Conservation (phyloP, 1,284 basidiomycete genomes). For the Sporisorium iseilematis-ciliati region DNA sequence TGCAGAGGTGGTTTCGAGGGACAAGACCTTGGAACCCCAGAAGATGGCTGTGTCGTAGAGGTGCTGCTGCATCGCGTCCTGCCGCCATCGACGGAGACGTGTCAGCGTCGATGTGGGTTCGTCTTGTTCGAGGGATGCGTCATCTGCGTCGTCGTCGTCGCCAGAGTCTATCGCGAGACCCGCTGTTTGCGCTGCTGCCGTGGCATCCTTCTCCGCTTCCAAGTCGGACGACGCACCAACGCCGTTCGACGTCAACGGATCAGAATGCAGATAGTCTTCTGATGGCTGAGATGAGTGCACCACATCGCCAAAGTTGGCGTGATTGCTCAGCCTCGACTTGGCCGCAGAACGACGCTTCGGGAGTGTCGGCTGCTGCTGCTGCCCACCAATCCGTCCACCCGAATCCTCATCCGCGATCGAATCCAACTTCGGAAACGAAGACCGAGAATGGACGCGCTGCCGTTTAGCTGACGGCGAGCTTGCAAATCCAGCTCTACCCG, state of each 20-base stretch:
- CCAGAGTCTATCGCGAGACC: constrained; percentile 7
- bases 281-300: constrained; percentile 28
- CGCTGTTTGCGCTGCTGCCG: background rate
- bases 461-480: constrained; percentile 28
- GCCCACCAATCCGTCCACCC: background rate
- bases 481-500: constrained; percentile 23
- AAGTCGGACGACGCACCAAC: constrained; percentile 7
- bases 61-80: constrained; percentile 98
- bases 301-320: constrained; percentile 12
- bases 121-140: constrained; percentile 12
- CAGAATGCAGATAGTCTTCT: constrained; percentile 30
- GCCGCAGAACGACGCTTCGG: constrained; percentile 14
- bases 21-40: constrained; percentile 96
- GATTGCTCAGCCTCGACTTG: constrained; percentile 38
- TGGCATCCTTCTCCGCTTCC: constrained; percentile 12
- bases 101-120: constrained; percentile 23
- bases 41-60: constrained; percentile 96
- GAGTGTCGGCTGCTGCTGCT: constrained; percentile 6
- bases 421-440: constrained; percentile 1
- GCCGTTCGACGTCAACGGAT: constrained; percentile 12
- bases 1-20: constrained; percentile 76
- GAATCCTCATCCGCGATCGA: constrained; percentile 10
- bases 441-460: constrained; percentile 8
- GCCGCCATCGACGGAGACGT: constrained; percentile 94
- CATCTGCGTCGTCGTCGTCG: constrained; percentile 17